Base-by-base conservation (phyloP, 441 rosid genomes). In the Brassica balearica region DNA sequence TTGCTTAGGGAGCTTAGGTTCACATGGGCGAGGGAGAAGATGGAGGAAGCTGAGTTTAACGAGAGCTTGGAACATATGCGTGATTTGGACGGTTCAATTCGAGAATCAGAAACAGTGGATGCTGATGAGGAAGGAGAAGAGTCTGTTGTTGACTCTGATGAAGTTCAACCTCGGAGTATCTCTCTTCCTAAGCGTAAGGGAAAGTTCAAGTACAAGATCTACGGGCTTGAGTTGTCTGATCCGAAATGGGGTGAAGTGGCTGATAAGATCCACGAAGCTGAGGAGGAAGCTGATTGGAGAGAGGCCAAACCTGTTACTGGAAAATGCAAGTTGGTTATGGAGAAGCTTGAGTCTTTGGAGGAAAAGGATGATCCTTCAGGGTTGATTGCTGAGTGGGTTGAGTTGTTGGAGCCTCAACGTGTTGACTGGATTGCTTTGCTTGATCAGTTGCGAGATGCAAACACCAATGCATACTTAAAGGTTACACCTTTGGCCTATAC, bases 161-260 rank as follows among this genome's bases (percentile, higher is more conserved):
- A 76, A 63, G 9, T 3, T 65, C 80, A 74, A 14, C 70, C 81
- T 58, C 78, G 73, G 77, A 87, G 75, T 71, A 53, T 81, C 66
- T 85, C 93, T 70, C 90, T 93, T 83, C 97, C 96, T 11, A 92
- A 84, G 85, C 89, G 99, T 74, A 91, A 88, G 53, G 97, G 98
- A 69, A 91, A 85, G 89, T 84, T 93, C 67, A 89, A 80, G 75
- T 91, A 89, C 85, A 95, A 87, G 89, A 95, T 92, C 58, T 92
- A 92, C 82, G 98, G 98, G 71, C 95, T 95, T 63, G 91, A 95
- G 80, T 86, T 95, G 9, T 93, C 99, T 11, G 91, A 87, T 84
- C 81, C 91, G 29, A 91, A 87, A 81, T 92, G 83, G 83, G 56
- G 27, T 72, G 25, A 80, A 17, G 2, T 71, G 5, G 82, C 82